These are phyloP conservation scores for Pyricularia grisea DNA, from an alignment of 2,329 filamentous ascomycete genomes.

Conservation along the genomic window DNA sequence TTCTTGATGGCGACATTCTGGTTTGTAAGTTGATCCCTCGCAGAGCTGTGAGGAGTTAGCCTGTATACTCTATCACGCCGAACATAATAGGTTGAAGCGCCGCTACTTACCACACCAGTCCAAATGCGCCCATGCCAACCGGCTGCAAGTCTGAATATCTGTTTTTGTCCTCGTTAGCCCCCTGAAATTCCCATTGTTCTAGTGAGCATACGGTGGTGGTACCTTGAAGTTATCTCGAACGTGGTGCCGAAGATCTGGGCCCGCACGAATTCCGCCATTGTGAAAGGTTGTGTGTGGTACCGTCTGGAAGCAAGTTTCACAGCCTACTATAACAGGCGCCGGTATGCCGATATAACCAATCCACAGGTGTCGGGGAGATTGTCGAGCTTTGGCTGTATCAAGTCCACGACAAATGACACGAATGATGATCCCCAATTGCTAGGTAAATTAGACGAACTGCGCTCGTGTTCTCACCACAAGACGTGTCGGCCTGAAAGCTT, in stretches of 20 bases:
- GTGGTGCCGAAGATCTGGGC: slow-evolving; percentile 99
- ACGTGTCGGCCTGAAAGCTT: background rate
- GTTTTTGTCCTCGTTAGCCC: background rate
- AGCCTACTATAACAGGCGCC: background rate
- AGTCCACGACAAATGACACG: background rate
- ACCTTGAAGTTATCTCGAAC: slow-evolving; percentile 99
- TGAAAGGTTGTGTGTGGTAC: slow-evolving; percentile 23
- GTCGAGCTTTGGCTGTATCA: background rate
- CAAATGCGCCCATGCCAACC: slow-evolving; percentile 98
- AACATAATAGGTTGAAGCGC: background rate
- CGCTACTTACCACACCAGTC: slow-evolving; percentile 80
- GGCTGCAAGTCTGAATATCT: slow-evolving; percentile 98
- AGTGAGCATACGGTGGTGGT: slow-evolving; percentile 18
- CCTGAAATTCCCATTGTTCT: background rate
- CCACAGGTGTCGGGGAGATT: background rate
- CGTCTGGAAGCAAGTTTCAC: background rate
- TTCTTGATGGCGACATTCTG: slow-evolving; percentile 99
- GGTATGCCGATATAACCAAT: background rate
- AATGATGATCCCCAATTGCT: background rate
- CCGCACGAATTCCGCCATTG: slow-evolving; percentile 98
- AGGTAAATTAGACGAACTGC: too few relatives aligned
- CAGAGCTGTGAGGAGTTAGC: slow-evolving; percentile 55
- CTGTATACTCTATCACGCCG: slow-evolving; percentile 10
- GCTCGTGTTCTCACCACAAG: background rate
- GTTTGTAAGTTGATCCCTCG: slow-evolving; percentile 92